Percentiles rank a stretch among this genome's conserved stretches.
Evolutionary conservation across 2,329 filamentous ascomycete genomes (phyloP).

Genomic region (Fusarium luffae): DNA sequence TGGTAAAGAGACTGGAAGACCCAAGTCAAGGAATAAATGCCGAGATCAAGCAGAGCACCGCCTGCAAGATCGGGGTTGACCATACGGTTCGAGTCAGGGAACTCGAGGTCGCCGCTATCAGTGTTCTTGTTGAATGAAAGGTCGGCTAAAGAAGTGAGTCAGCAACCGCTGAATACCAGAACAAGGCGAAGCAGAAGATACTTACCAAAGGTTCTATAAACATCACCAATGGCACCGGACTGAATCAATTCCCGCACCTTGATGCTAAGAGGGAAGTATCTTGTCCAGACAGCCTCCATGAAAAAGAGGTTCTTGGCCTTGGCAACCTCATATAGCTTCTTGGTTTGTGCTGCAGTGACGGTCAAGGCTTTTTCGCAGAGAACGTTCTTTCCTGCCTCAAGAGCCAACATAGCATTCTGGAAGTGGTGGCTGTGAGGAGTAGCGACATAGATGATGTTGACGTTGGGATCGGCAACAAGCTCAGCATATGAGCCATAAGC

Average conservation of each 20-base stretch:
- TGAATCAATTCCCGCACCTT: slow-evolving; percentile 74
- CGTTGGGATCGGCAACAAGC: slow-evolving; percentile 79
- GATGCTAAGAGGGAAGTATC: slow-evolving; percentile 86
- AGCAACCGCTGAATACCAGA: slow-evolving; percentile 3
- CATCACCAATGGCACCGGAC: slow-evolving; percentile 66
- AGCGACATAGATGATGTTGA: slow-evolving; percentile 89
- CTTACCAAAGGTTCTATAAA: slow-evolving; percentile 68
- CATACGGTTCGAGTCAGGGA: slow-evolving; percentile 76
- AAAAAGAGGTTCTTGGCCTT: slow-evolving; percentile 78
- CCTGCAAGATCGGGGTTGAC: slow-evolving; percentile 85
- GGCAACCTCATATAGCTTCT: slow-evolving; percentile 77
- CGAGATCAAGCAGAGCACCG: slow-evolving; percentile 84
- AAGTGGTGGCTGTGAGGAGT: slow-evolving; percentile 95
- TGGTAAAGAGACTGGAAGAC: slow-evolving; percentile 91
- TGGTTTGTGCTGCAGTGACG: slow-evolving; percentile 81
- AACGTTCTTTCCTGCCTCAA: slow-evolving; percentile 87
- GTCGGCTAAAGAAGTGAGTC: slow-evolving; percentile 57
- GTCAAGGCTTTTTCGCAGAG: slow-evolving; percentile 93
- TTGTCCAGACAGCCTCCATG: slow-evolving; percentile 91
- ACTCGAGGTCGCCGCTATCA: slow-evolving; percentile 67
- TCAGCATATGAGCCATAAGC: slow-evolving; percentile 86
- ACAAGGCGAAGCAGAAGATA: neutral
- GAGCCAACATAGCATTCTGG: slow-evolving; percentile 86
- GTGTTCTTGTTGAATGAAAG: slow-evolving; percentile 69
- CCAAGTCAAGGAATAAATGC: slow-evolving; percentile 91